Evolutionary conservation across 805 yeast species (phyloP).

Genomic region (Maudiozyma pseudohumilis): DNA sequence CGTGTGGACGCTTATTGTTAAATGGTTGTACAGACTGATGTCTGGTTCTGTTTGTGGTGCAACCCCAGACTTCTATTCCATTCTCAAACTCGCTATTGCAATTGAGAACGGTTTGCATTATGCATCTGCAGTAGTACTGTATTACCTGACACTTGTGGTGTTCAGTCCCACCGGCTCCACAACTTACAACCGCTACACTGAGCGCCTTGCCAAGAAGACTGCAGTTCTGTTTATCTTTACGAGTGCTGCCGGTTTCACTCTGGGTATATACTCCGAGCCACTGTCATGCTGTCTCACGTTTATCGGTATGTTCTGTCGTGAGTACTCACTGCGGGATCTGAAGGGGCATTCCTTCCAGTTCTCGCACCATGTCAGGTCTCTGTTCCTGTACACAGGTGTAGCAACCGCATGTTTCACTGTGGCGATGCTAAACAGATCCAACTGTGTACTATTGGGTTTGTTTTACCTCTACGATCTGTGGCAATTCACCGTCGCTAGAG

Average conservation of each 20-base stretch:
- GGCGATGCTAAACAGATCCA: slow-evolving; percentile 61
- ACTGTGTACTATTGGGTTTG: slow-evolving; percentile 64
- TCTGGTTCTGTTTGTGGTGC: slow-evolving; percentile 9
- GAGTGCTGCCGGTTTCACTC: slow-evolving; percentile 73
- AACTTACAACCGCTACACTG: slow-evolving; percentile 7
- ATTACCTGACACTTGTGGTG: slow-evolving; percentile 35
- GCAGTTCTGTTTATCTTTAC: slow-evolving; percentile 46
- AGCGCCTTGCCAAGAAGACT: slow-evolving; percentile 27
- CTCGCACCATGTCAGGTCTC: slow-evolving; percentile 5
- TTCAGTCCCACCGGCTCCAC: slow-evolving; percentile 15
- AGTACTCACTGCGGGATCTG: no score
- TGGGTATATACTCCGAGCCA: slow-evolving; percentile 71
- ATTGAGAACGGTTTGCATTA: slow-evolving; percentile 47
- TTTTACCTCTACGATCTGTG: slow-evolving; percentile 50
- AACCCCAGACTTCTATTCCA: slow-evolving; percentile 29
- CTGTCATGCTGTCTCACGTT: slow-evolving; percentile 53
- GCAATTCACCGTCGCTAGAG: slow-evolving; percentile 12
- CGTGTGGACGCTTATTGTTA: slow-evolving; percentile 54
- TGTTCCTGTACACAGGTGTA: slow-evolving; percentile 16
- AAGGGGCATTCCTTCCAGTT: no score
- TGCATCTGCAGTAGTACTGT: slow-evolving; percentile 39
- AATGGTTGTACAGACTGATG: slow-evolving; percentile 5
- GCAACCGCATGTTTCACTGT: slow-evolving; percentile 36
- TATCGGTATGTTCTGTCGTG: slow-evolving; percentile 44
- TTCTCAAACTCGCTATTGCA: slow-evolving; percentile 38